Conservation (phyloP, 2,329 filamentous ascomycete species). For the Fusarium sacchari region DNA sequence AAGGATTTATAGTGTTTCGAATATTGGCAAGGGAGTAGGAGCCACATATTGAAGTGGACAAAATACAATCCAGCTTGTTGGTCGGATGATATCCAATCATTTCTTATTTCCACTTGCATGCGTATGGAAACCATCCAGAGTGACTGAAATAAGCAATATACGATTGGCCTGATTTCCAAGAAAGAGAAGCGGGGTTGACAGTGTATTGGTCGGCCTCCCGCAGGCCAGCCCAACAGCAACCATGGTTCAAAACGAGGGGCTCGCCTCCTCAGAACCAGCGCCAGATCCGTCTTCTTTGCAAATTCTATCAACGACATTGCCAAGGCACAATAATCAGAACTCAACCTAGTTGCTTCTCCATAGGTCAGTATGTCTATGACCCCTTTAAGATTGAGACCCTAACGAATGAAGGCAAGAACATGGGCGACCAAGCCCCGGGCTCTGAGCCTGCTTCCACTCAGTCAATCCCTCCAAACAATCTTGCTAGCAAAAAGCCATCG, state of each 20-base stretch:
- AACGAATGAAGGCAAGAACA: fast-evolving
- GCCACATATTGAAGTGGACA: fast-evolving
- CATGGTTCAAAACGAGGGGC: not conserved
- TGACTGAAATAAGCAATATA: fast-evolving
- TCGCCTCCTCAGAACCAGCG: not conserved
- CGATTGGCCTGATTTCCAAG: not conserved
- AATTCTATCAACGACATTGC: fast-evolving
- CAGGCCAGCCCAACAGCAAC: not conserved
- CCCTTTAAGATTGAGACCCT: fast-evolving
- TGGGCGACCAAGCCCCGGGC: fast-evolving
- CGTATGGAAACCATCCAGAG: fast-evolving
- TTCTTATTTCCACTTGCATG: not conserved
- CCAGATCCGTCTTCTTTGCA: not conserved
- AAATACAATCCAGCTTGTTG: fast-evolving
- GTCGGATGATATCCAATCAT: not conserved
- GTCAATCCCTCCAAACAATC: fast-evolving
- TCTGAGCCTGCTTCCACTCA: fast-evolving
- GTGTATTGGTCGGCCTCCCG: not conserved
- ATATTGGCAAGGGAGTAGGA: fast-evolving
- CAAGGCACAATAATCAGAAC: fast-evolving
- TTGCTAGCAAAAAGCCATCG: not conserved
- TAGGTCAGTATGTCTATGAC: fast-evolving
- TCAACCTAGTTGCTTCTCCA: fast-evolving
- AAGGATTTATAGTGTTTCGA: not conserved
- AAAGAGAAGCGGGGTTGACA: not conserved